These are phyloP conservation scores for Suillus discolor DNA, from an alignment of 768 basidiomycete species.

Conservation along the genomic window DNA sequence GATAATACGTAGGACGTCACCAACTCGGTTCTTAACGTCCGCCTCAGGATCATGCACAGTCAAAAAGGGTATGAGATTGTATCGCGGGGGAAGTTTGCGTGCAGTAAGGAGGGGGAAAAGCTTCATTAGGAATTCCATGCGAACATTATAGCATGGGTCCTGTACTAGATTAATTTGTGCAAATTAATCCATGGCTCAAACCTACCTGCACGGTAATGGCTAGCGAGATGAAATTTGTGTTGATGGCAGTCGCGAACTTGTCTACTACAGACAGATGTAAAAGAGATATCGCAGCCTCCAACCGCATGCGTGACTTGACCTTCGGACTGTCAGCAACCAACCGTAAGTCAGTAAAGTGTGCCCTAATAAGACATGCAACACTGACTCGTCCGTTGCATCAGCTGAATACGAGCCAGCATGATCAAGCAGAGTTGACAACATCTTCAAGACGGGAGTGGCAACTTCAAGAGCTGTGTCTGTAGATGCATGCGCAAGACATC, in stretches of 20 bases:
- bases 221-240: conserved; percentile 64
- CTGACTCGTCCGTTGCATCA: conserved; percentile 53
- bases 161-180: conserved; percentile 31
- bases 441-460: conserved; percentile 73
- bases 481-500: conserved; percentile 68
- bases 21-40: conserved; percentile 72
- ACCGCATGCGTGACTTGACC: conserved; percentile 75
- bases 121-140: conserved; percentile 76
- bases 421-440: conserved; percentile 73
- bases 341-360: conserved; percentile 15
- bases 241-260: conserved; percentile 57
- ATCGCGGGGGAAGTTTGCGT: conserved; percentile 67
- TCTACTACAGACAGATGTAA: conserved; percentile 72
- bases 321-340: conserved; percentile 44
- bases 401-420: conserved; percentile 67
- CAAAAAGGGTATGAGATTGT: conserved; percentile 85
- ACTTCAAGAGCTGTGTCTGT: conserved; percentile 64
- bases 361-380: conserved; percentile 7
- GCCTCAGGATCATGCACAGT: conserved; percentile 89
- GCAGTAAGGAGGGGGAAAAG: conserved; percentile 62
- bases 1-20: conserved; percentile 18
- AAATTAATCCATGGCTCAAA: conserved; percentile 1
- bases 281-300: conserved; percentile 81
- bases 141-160: conserved; percentile 90
- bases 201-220: conserved; percentile 78